Conservation (phyloP, 108 stramenopile species). For the Aurantiochytrium sp. region DNA sequence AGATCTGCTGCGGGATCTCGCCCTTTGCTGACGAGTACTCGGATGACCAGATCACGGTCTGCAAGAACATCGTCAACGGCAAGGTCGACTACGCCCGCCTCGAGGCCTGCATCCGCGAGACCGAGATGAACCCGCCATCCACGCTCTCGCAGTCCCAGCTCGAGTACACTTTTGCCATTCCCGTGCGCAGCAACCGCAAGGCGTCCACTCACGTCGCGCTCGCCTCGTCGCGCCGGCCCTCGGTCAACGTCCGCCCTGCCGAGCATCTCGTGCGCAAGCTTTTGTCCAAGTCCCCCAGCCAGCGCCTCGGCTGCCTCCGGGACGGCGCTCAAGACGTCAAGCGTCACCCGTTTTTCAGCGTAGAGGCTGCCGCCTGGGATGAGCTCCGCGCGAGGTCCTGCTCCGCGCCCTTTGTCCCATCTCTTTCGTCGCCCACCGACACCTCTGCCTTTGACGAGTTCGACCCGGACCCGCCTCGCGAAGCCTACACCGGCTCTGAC, state of each 20-base stretch:
- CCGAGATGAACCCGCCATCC: background rate
- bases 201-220: background rate
- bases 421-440: slow-evolving; percentile 18
- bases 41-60: slow-evolving; percentile 75
- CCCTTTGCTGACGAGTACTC: slow-evolving; percentile 79
- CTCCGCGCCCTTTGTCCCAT: slow-evolving; percentile 34
- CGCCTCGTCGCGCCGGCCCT: background rate
- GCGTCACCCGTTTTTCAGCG: slow-evolving; percentile 31
- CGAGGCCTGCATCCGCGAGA: background rate
- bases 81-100: slow-evolving; percentile 60
- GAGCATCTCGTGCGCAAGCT: slow-evolving; percentile 39
- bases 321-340: slow-evolving; percentile 32
- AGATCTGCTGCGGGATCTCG: slow-evolving; percentile 79
- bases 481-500: background rate
- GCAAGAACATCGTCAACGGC: slow-evolving; percentile 70
- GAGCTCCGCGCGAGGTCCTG: background rate
- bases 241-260: background rate
- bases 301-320: slow-evolving; percentile 32
- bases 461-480: slow-evolving; percentile 21
- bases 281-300: background rate
- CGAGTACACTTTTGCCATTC: background rate
- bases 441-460: slow-evolving; percentile 38
- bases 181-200: background rate
- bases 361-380: background rate
- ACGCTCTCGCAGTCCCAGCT: background rate